phyloP scores from a whole-genome alignment of 257 asterid genomes.

The Capsicum pubescens region DNA sequence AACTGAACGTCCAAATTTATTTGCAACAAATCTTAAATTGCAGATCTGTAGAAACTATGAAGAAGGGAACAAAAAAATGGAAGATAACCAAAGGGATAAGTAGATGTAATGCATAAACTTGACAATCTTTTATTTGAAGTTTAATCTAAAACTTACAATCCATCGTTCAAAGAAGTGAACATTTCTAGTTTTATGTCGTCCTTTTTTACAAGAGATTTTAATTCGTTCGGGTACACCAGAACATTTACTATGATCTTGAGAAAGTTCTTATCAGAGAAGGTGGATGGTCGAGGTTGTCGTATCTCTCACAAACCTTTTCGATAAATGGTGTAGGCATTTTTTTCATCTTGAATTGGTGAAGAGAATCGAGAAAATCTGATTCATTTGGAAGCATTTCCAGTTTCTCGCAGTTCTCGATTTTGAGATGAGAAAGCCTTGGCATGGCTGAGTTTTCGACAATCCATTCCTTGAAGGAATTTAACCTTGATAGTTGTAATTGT shows the following conservation, averaged over 20 bases:
- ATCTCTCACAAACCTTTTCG: background rate
- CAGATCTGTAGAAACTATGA: background rate
- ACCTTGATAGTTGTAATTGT: conserved; percentile 31
- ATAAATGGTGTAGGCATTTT: conserved; percentile 18
- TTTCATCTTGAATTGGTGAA: background rate
- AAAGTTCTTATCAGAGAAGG: background rate
- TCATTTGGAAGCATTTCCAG: conserved; percentile 25
- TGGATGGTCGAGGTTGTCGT: background rate
- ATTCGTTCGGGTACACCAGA: no score
- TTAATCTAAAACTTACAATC: no score
- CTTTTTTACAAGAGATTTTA: no score
- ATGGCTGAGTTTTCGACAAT: conserved; percentile 27
- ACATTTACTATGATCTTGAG: no score
- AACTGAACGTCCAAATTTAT: no score
- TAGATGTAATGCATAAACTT: background rate
- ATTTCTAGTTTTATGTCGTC: no score
- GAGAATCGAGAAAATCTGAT: background rate
- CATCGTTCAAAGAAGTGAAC: no score
- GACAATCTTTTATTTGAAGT: background rate
- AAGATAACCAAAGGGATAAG: background rate
- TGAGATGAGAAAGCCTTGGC: conserved; percentile 37
- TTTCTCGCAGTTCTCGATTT: conserved; percentile 20
- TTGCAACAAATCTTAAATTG: no score
- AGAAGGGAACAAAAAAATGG: background rate
- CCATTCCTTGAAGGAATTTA: conserved; percentile 32